Base-by-base conservation (phyloP, 148 eudicot species). In the Vaccinium macrocarpon region DNA sequence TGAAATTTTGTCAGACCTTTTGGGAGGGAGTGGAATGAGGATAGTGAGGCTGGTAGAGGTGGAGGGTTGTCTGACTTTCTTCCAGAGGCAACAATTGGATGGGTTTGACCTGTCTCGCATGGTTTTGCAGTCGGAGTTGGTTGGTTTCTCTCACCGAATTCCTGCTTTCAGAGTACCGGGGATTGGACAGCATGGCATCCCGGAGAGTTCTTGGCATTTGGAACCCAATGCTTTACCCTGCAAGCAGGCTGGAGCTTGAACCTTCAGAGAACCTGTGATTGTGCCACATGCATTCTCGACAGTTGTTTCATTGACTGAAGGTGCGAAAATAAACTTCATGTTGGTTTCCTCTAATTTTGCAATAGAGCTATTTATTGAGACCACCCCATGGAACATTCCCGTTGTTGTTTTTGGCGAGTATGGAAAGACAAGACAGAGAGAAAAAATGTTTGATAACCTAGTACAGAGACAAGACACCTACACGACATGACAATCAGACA, bases 201-300 rank as follows among this genome's bases (percentile, higher is more conserved):
- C 95, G 0, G 93, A 90, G 59, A 83, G 86, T 82, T 91, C 90
- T 79, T 92, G 92, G 91, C 95, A 92, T 88, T 87, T 92, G 79
- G 95, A 92, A 83, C 93, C 95, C 50, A 88, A 90, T 82, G 91
- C 92, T 57, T 82, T 92, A 80, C 92, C 95, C 32, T 86, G 82
- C 74, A 80, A 53, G 68, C 55, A 66, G 0, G 29, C 79, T 42
- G 64, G 56, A 27, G 46, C 78, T 10, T 66, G 48, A 74, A 55
- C 49, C 46, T 38, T 53, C 27, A 23, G 13, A 38, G 51, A 75
- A 53, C 73, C 66, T 83, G 35, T n/a, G 48, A 11, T 16, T 74
- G 66, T 35, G 85, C 76, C 38, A 79, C 16, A 62, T 42, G 48
- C 82, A 25, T 46, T 38, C 8, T 10, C 80, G 57, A 27, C 18